Evolutionary conservation across 1,284 basidiomycete species (phyloP).

Genomic region (Prillingera fragicola): DNA sequence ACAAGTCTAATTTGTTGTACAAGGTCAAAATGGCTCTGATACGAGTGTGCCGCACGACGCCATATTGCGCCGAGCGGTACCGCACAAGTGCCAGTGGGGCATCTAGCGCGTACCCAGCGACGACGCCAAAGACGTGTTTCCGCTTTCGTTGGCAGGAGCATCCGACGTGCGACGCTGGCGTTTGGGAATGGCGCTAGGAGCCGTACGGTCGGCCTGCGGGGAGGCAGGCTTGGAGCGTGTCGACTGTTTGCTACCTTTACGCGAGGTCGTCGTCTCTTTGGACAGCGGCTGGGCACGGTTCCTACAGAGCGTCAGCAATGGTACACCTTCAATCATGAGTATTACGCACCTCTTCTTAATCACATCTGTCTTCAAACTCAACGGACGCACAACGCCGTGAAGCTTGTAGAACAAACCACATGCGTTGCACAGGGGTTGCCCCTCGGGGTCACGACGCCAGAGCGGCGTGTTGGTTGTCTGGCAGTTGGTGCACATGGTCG

Average conservation of each 20-base stretch:
- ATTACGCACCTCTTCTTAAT: conserved; percentile 84
- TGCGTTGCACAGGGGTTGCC: conserved; percentile 84
- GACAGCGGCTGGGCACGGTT: conserved; percentile 15
- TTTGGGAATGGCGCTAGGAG: conserved; percentile 13
- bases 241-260: conserved; percentile 4
- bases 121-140: conserved; percentile 4
- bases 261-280: conserved; percentile 9
- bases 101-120: conserved; percentile 8
- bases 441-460: conserved; percentile 91
- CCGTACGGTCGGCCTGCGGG: conserved; percentile 5
- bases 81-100: too few relatives aligned
- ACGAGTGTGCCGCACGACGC: too few relatives aligned
- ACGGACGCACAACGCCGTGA: conserved; percentile 86
- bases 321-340: neutral
- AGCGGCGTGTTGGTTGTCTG: conserved; percentile 91
- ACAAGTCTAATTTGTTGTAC: too few relatives aligned
- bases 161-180: conserved; percentile 17
- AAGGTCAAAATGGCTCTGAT: too few relatives aligned
- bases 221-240: conserved; percentile 14
- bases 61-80: too few relatives aligned
- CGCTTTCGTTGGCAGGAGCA: conserved; percentile 1
- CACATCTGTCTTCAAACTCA: conserved; percentile 92
- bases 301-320: conserved; percentile 2
- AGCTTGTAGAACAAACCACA: conserved; percentile 91
- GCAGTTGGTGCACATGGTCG: conserved; percentile 88